Evolutionary conservation across 768 basidiomycete species (phyloP).

Genomic region (Chlorophyllum brunneum): DNA sequence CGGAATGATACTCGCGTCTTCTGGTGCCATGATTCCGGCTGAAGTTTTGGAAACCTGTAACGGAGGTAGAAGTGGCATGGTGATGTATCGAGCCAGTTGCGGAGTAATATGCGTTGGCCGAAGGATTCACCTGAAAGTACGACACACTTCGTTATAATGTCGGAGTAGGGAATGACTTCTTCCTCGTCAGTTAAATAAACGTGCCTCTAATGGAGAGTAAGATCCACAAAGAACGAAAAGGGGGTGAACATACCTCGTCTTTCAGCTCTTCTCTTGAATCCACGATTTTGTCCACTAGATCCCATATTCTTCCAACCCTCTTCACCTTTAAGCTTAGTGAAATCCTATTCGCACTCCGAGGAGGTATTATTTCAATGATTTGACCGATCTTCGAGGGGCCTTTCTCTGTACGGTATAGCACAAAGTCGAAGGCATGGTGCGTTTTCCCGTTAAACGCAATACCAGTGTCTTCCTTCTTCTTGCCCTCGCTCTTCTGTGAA

Average conservation of each 20-base stretch:
- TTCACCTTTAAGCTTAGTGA: conserved; percentile 30
- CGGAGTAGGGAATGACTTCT: conserved; percentile 25
- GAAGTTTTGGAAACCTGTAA: conserved; percentile 46
- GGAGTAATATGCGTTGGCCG: conserved; percentile 22
- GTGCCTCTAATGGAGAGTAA: conserved; percentile 41
- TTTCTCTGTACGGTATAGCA: conserved; percentile 40
- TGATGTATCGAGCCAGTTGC: conserved; percentile 48
- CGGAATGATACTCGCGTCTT: conserved; percentile 25
- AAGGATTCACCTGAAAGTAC: conserved; percentile 38
- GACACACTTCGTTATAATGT: conserved; percentile 45
- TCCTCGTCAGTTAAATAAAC: conserved; percentile 54
- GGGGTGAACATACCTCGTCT: conserved; percentile 49
- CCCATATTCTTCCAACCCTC: conserved; percentile 14
- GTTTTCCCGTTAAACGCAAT: conserved; percentile 41
- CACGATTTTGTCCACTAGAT: conserved; percentile 44
- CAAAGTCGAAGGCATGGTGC: conserved; percentile 64
- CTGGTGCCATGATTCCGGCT: conserved; percentile 34
- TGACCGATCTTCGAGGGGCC: conserved; percentile 28
- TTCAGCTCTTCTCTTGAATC: conserved; percentile 33
- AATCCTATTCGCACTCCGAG: conserved; percentile 40
- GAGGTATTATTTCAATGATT: conserved; percentile 7
- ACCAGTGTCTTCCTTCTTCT: conserved; percentile 21
- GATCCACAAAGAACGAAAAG: background rate
- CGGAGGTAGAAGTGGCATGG: conserved; percentile 54
- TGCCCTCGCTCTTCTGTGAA: conserved; percentile 20